phyloP scores from a whole-genome alignment of 208 protist genomes.

The Zelonia costaricensis region DNA sequence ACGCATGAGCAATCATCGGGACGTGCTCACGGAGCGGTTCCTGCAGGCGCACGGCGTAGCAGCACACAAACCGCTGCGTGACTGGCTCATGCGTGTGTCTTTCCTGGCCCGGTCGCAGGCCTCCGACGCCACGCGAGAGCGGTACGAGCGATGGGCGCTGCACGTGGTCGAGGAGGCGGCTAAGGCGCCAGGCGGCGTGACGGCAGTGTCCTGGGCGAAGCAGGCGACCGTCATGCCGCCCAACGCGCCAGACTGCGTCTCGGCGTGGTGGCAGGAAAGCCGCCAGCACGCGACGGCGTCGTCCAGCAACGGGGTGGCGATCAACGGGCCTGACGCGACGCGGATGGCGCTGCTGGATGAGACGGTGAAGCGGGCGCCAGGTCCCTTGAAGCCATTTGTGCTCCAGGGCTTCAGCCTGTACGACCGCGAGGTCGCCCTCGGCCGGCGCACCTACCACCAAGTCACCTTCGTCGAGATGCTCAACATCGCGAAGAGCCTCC shows the following conservation, averaged over 20 bases:
- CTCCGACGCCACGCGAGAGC: slow-evolving; percentile 33
- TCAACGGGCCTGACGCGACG: neutral
- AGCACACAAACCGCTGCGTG: slow-evolving; percentile 43
- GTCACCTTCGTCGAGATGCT: slow-evolving; percentile 74
- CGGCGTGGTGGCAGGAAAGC: slow-evolving; percentile 22
- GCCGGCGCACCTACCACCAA: slow-evolving; percentile 51
- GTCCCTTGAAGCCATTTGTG: slow-evolving; percentile 58
- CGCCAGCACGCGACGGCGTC: neutral
- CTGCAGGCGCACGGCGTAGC: slow-evolving; percentile 47
- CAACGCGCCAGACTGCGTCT: slow-evolving; percentile 35
- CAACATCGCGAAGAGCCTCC: slow-evolving; percentile 56
- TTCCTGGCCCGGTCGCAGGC: slow-evolving; percentile 55
- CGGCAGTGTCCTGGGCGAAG: slow-evolving; percentile 46
- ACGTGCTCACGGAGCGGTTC: slow-evolving; percentile 53
- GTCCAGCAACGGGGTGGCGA: neutral
- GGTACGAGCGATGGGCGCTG: slow-evolving; percentile 75
- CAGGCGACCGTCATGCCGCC: slow-evolving; percentile 68
- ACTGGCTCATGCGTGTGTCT: slow-evolving; percentile 68
- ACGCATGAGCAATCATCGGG: slow-evolving; percentile 17
- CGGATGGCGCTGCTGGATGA: slow-evolving; percentile 44
- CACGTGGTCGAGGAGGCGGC: slow-evolving; percentile 54
- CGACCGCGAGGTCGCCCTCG: slow-evolving; percentile 59
- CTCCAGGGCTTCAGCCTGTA: slow-evolving; percentile 58
- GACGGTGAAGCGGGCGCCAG: slow-evolving; percentile 46
- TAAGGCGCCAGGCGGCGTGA: slow-evolving; percentile 30